Conservation (phyloP, 352 stramenopile species). For the Saprolegnia diclina region DNA sequence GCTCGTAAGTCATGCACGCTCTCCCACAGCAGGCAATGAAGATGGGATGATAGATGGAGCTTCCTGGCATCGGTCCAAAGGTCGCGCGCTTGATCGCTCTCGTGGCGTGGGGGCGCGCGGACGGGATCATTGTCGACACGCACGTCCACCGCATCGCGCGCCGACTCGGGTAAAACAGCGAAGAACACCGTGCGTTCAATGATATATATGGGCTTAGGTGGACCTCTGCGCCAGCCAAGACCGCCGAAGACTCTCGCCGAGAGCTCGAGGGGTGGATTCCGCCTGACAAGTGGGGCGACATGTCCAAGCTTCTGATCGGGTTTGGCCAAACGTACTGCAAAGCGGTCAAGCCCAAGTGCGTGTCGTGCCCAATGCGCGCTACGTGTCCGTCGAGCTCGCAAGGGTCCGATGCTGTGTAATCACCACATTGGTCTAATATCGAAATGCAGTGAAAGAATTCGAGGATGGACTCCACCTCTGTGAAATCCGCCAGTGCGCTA, state of each 20-base stretch:
- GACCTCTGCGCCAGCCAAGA: conserved; percentile 5
- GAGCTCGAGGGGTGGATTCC: conserved; percentile 58
- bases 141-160: conserved; percentile 65
- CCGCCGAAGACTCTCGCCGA: conserved; percentile 34
- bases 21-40: not conserved
- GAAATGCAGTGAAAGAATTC: too few relatives aligned
- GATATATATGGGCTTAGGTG: not conserved
- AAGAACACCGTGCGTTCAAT: not conserved
- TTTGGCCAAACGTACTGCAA: conserved; percentile 65
- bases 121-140: conserved; percentile 73
- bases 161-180: conserved; percentile 46
- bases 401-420: not conserved
- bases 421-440: too few relatives aligned
- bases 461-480: too few relatives aligned
- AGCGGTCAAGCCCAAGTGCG: conserved; percentile 49
- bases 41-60: conserved; percentile 2
- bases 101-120: conserved; percentile 53
- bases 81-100: conserved; percentile 61
- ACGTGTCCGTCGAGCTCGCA: conserved; percentile 46
- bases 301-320: conserved; percentile 65
- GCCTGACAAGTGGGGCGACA: conserved; percentile 42
- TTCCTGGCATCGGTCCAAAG: conserved; percentile 70
- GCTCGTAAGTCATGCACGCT: conserved; percentile 28
- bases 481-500: too few relatives aligned
- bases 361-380: conserved; percentile 42